Conservation (phyloP, 805 yeast species). For the Lipomyces yamadae region DNA sequence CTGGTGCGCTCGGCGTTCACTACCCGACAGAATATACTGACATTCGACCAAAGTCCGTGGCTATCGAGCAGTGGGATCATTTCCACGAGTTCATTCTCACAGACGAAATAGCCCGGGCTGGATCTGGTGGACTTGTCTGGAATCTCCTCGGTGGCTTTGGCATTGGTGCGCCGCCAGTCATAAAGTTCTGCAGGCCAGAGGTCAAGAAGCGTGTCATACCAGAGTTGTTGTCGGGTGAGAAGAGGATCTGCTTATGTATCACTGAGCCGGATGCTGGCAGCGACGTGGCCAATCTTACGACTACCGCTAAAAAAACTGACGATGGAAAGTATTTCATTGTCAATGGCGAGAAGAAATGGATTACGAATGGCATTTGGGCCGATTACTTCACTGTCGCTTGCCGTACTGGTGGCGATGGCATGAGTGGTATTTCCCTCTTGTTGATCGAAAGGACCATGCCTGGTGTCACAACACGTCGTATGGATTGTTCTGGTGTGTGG, state of each 20-base stretch:
- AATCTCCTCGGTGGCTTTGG: constrained; percentile 50
- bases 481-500: constrained; percentile 50
- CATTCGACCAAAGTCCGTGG: constrained; percentile 46
- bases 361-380: constrained; percentile 52
- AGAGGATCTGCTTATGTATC: constrained; percentile 50
- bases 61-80: constrained; percentile 48
- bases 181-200: constrained; percentile 45
- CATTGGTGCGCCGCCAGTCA: constrained; percentile 51
- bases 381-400: constrained; percentile 53
- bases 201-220: constrained; percentile 48
- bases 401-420: constrained; percentile 51
- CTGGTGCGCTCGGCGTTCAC: constrained; percentile 48
- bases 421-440: constrained; percentile 49
- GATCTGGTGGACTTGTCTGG: constrained; percentile 52
- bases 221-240: constrained; percentile 46
- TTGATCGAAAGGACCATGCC: constrained; percentile 48
- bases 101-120: constrained; percentile 50
- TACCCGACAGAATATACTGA: constrained; percentile 49
- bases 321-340: constrained; percentile 50
- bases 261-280: constrained; percentile 55
- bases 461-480: constrained; percentile 47
- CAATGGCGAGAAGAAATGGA: constrained; percentile 54
- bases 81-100: constrained; percentile 50
- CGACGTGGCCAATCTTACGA: constrained; percentile 50
- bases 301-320: constrained; percentile 47